Evolutionary conservation across 345 rosid species (phyloP), one percentile per base, ranked within the genome.

Genomic region (Eucalyptus victrix): DNA sequence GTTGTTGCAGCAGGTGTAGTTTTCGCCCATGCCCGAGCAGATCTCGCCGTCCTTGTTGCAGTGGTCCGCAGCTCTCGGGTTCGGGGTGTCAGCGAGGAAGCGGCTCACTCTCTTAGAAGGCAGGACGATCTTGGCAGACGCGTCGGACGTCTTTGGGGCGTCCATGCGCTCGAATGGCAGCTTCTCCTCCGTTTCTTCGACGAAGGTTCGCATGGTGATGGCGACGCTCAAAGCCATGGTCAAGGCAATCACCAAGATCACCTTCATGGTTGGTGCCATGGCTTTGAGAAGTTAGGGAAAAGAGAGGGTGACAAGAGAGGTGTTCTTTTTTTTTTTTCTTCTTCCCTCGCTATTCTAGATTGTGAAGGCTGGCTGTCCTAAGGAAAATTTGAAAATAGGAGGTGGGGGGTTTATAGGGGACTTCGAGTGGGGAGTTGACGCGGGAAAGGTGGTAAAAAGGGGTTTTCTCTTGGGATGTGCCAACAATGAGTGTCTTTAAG

Each of bases 1-100:
- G 94, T 97, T 96, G 92, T 94, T 94, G 88, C 99, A 97, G 90
- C 99, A 97, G 19, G 90, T 93, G 49, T 92, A 89, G 56, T 91
- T 94, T 72, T 87, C 45, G 32, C 89, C 89, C 19, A 88, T 86
- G 47, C 80, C 19, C 44, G 86, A 8, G 91, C 98, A 96, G 16
- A 89, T 86, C 30, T 91, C 93, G 7, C 89, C 44, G 83, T 94
- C 94, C 80, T 95, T 95, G 86, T 90, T 2, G 92, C 97, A 96
- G 30, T 94, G 98, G 47, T 86, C 95, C 4, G 97, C 95, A 3
- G 97, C 96, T 80, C 95, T 93, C 18, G 96, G 97, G 92, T 96
- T 96, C 21, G 49, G 89, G 69, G 86, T 91, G 65, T 93, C 90
- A 0, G 93, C 91, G 12, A 97, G 94, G 94, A 96, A 96, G 6